A percentile compares a stretch with the other conserved stretches of the same genome.
These are phyloP conservation scores for Saccharomycopsis javanensis DNA, from an alignment of 805 yeast genomes.

Conservation along the genomic window DNA sequence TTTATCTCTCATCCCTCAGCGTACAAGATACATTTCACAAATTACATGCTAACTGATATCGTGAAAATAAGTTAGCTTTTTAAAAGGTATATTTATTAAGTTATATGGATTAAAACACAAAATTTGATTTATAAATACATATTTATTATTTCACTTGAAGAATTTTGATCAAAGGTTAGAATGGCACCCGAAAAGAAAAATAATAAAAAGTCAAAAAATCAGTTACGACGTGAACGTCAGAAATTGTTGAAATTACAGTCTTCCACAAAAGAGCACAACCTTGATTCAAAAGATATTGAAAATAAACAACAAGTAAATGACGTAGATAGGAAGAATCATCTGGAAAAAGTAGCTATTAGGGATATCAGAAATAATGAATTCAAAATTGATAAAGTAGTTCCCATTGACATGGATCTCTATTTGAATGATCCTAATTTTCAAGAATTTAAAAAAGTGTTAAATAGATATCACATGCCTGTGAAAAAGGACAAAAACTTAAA, in stretches of 20 bases:
- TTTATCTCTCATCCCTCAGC: no score
- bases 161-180: neutral
- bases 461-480: conserved; percentile 27
- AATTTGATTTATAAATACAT: no score
- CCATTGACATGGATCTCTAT: conserved; percentile 21
- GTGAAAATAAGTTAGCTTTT: no score
- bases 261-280: neutral
- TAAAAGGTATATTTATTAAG: no score
- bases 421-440: conserved; percentile 27
- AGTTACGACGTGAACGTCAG: conserved; percentile 39
- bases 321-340: neutral
- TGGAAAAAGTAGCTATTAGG: neutral
- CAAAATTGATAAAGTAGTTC: neutral
- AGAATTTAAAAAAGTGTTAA: conserved; percentile 29
- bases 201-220: conserved; percentile 39
- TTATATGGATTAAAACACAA: no score
- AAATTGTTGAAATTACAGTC: conserved; percentile 28
- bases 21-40: no score
- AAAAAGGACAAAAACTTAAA: conserved; percentile 4
- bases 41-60: no score
- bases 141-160: no score
- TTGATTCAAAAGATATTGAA: neutral
- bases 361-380: neutral
- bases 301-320: neutral
- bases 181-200: conserved; percentile 17